Conservation (phyloP, 257 asterid genomes). For the Mitragyna speciosa region DNA sequence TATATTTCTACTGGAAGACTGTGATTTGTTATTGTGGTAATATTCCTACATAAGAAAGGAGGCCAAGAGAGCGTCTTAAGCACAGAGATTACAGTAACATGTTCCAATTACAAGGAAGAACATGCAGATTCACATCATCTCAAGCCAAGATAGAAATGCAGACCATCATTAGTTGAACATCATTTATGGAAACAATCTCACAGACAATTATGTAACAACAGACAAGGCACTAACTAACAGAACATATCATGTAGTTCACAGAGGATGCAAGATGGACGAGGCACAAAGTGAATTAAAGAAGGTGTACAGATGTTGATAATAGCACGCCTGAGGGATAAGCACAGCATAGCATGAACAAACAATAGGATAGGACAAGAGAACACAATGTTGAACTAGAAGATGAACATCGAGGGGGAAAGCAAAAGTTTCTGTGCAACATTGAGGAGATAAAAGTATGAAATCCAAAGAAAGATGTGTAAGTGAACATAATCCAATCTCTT, state of each 20-base stretch:
- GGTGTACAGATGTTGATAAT: neutral
- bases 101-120: neutral
- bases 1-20: slow-evolving; percentile 31
- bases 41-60: slow-evolving; percentile 29
- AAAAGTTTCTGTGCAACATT: neutral
- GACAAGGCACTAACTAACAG: neutral
- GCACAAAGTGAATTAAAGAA: neutral
- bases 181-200: neutral
- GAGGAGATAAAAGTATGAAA: neutral
- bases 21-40: slow-evolving; percentile 32
- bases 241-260: neutral
- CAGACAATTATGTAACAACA: neutral
- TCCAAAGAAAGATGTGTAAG: neutral
- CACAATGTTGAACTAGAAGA: neutral
- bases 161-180: neutral
- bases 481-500: neutral
- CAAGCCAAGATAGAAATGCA: neutral
- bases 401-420: neutral
- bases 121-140: neutral
- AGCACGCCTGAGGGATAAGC: neutral
- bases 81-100: neutral
- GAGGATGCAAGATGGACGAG: neutral
- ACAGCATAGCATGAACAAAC: no score
- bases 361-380: neutral
- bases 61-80: neutral